Base-by-base conservation (phyloP, 768 basidiomycete species). In the Mycena metata region DNA sequence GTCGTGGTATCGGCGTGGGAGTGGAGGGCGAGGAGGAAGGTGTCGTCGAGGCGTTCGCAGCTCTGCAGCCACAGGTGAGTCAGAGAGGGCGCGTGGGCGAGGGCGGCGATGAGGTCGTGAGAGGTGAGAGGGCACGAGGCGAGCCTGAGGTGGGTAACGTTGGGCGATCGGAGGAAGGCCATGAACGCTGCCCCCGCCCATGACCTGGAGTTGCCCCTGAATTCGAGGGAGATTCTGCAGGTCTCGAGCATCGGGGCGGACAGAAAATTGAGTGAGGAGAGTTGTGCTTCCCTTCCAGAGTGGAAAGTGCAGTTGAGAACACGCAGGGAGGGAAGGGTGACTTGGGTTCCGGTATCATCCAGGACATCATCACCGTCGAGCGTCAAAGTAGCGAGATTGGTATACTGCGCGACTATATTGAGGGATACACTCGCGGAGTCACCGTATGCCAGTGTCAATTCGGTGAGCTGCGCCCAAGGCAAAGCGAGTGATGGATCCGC, bases 401-500 rank as follows among this genome's bases (percentile, higher is more conserved):
- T 1, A 16, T 16, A 57, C 24, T 43, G 42, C 15, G 23, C 21
- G 23, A 57, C 11, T 13, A 41, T 43, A 2, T 42, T 24, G 10
- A 41, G 43, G 15, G 19, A 5, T 12, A 23, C 21, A 39, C 21
- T 12, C n/a, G 52, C 12, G 10, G 42, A 10, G n/a, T n/a, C n/a
- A n/a, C 7, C 17, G 42, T 11, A 12, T 3, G 39, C 42, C 7
- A 57, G 41, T 15, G 16, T n/a, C 3, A 57, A 7, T 10, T 57
- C 24, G 9, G 56, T 57, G 41, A 57, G 41, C 42, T 57, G 56
- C 12, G 17, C 26, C 41, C 41, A 57, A 10, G 56, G 42, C 56
- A 57, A 30, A 16, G 16, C 26, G 11, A 57, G 26, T 12, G 5
- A 39, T 7, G 16, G 24, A 42, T 7, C 23, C 41, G 15, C 23